Base-by-base conservation (phyloP, 345 rosid genomes). In the Odontarrhena argentea region DNA sequence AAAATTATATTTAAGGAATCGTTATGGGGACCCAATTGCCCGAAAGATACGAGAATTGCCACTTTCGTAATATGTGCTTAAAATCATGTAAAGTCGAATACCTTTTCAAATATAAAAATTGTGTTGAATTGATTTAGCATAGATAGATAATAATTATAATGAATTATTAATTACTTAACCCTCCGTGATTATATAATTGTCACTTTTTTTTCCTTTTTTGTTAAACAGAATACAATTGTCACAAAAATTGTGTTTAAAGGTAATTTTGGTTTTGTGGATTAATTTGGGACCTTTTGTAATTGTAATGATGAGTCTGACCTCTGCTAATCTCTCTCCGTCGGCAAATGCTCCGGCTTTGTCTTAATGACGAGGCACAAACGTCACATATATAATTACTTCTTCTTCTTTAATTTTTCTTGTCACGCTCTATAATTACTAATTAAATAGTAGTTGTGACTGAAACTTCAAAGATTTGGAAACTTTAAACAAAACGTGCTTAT, bases 301-400 rank as follows among this genome's bases (percentile, higher is more conserved):
- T 55, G 64, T 63, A 71, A 55, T 63, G 63, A 71, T 63, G 59
- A 26, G 18, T 15, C 18, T 65, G 55, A 65, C 60, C 32, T 65
- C 56, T 66, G 62, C 6, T 60, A 52, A 52, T 60, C 46, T 66
- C 49, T 60, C 63, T 73, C 72, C 46, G 67, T 73, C 67, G 67
- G 55, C 62, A 18, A 35, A 37, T 9, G 18, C 36, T 47, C 14
- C 28, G 26, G 25, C 55, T 51, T 65, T 50, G 60, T 49, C 55
- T 58, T 60, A 13, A 38, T 41, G 57, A 54, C 36, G 49, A 52
- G 70, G 53, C 28, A 22, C 37, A 11, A 18, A 41, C 49, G 28
- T 41, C 46, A 63, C 28, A 59, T 41, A n/a, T 14, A 51, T 60
- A 53, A 49, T 10, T 22, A 60, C 24, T 9, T 28, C 6, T 32